Evolutionary conservation across 257 asterid genomes (phyloP), one percentile per base, ranked within the genome.

Genomic region (Lavandula angustifolia): DNA sequence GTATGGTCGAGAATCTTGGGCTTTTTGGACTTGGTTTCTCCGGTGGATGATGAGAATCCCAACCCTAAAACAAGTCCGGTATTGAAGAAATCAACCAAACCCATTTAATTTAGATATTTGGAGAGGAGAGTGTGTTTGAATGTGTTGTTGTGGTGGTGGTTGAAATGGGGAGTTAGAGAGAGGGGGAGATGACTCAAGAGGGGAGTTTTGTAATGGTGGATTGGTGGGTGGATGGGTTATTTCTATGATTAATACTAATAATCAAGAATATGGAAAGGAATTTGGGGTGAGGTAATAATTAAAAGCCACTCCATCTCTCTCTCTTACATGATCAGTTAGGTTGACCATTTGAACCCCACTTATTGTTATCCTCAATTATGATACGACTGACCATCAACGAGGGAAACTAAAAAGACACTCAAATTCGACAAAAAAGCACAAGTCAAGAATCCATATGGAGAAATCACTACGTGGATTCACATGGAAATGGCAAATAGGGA

Each of bases 61-160:
- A 90, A 58, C 9, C 92, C 95, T n/a, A 90, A 55, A 66, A 69
- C 87, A 48, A 90, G 84, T 32, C 90, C 85, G 0, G 90, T 80
- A 60, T 60, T 77, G 74, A 76, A 77, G 1, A 84, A 54, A 82
- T 90, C 95, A 64, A 87, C 87, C 12, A 82, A 66, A 60, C 83
- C 97, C 97, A 87, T 91, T 37, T 62, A 49, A 46, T 10, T 1
- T 7, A 18, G 35, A 1, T n/a, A n/a, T 9, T 4, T 11, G 35
- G 50, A 38, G 48, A 46, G 59, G 9, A 64, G 40, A 31, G 51
- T 41, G 52, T 3, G 65, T 8, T 14, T 7, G 5, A 13, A 38
- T 51, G 27, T 49, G 48, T 53, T 31, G n/a, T 42, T 34, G 47
- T 53, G 52, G 47, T 29, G 65, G 58, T 46, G 75, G 78, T n/a